A percentile compares a stretch with the other conserved stretches of the same genome.
These are phyloP conservation scores for Ephemerocybe angulata DNA, from an alignment of 768 basidiomycete genomes.

Conservation along the genomic window DNA sequence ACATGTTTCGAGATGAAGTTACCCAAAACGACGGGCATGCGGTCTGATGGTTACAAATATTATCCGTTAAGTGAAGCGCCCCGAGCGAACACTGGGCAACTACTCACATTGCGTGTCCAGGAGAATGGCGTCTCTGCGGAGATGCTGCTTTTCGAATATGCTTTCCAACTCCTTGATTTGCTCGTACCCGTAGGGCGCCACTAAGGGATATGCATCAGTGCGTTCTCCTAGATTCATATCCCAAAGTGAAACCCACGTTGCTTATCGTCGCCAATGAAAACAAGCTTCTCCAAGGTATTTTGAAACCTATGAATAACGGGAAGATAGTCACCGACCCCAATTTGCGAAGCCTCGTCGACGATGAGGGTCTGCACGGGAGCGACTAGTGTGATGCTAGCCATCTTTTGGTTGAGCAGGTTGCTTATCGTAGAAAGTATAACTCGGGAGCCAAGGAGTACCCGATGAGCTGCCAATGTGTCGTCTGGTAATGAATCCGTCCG, in stretches of 20 bases:
- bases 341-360: conserved; percentile 56
- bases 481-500: conserved; percentile 33
- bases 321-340: conserved; percentile 46
- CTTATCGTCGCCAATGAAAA: conserved; percentile 54
- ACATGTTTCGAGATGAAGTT: conserved; percentile 57
- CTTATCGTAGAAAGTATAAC: conserved; percentile 66
- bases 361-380: conserved; percentile 40
- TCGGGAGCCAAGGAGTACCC: conserved; percentile 34
- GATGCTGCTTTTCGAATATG: conserved; percentile 58
- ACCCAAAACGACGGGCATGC: conserved; percentile 65
- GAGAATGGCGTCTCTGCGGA: conserved; percentile 39
- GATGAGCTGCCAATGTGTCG: conserved; percentile 17
- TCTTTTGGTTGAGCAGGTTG: conserved; percentile 48
- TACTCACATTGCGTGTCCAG: conserved; percentile 61
- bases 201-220: conserved; percentile 29
- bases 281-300: conserved; percentile 36
- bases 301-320: conserved; percentile 35
- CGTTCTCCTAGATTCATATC: neutral
- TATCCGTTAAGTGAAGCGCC: no score
- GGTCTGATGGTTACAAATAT: conserved; percentile 29
- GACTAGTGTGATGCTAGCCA: conserved; percentile 21
- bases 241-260: conserved; percentile 31
- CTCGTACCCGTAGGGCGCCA: conserved; percentile 62
- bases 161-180: conserved; percentile 49
- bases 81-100: no score